These are phyloP conservation scores for Saturnispora hagleri DNA, from an alignment of 805 yeast species.

Conservation along the genomic window DNA sequence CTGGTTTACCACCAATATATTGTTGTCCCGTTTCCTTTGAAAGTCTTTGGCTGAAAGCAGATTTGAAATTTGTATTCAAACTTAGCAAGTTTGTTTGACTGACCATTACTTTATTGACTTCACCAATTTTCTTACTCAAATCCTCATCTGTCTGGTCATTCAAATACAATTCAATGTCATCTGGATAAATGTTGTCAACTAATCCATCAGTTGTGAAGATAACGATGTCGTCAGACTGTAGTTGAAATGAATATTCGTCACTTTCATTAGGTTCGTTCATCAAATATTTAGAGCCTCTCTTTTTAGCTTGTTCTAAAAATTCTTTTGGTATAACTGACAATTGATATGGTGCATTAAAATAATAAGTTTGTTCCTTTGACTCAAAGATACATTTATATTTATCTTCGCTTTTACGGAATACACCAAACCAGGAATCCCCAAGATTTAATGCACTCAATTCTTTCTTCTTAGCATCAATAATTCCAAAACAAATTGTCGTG, in stretches of 20 bases:
- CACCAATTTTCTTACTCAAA: constrained; percentile 14
- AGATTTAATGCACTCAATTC: constrained; percentile 60
- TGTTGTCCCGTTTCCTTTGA: constrained; percentile 54
- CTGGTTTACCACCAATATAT: constrained; percentile 89
- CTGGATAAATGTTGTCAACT: constrained; percentile 69
- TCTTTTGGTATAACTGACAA: constrained; percentile 72
- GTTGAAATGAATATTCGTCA: constrained; percentile 55
- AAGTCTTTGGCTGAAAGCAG: constrained; percentile 79
- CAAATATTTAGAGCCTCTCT: constrained; percentile 52
- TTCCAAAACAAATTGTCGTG: constrained; percentile 85
- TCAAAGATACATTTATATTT: constrained; percentile 43
- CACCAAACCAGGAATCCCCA: constrained; percentile 94
- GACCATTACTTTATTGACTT: constrained; percentile 49
- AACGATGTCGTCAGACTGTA: constrained; percentile 65
- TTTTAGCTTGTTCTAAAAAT: constrained; percentile 42
- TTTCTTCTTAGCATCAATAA: constrained; percentile 46
- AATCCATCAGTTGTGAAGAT: constrained; percentile 92
- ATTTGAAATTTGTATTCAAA: constrained; percentile 62
- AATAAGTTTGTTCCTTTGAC: constrained; percentile 73
- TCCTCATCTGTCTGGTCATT: constrained; percentile 36
- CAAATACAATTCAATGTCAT: constrained; percentile 63
- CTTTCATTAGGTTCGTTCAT: constrained; percentile 64
- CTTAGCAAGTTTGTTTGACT: constrained; percentile 58
- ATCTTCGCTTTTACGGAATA: constrained; percentile 42
- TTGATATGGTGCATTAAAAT: constrained; percentile 88